Evolutionary conservation across 2,329 filamentous ascomycete genomes (phyloP), one percentile per base, ranked within the genome.

Genomic region (Lasiodiplodia theobromae): DNA sequence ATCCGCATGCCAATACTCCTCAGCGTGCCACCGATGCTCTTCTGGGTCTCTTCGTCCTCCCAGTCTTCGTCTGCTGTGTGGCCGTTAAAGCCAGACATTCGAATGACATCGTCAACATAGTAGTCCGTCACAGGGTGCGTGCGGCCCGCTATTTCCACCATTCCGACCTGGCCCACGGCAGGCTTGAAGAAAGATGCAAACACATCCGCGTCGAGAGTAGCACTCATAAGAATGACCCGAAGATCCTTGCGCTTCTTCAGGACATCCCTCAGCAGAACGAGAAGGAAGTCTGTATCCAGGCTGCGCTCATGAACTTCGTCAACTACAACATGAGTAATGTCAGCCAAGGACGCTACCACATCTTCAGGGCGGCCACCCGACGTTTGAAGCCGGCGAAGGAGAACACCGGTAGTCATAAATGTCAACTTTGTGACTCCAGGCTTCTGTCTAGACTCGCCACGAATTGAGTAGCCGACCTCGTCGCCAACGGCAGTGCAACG

Each of bases 221-320:
- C 95, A 79, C 93, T 97, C 96, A 99, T 99, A 44, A 99, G 85
- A 14, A 99, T 89, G 51, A 98, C 86, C 78, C 95, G 97, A 47
- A 98, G 86, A 71, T 96, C 92, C 73, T 89, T 90, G 60, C 92
- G 87, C 72, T 86, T 85, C 69, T 86, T 87, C 71, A 97, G 80
- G 7, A 97, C 92, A 77, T 97, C 92, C 67, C 93, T 89, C 40
- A 99, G 83, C 63, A 99, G 86, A 53, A 94, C 94, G 65, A 99
- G 86, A 11, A 98, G 83, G 76, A 99, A 97, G 77, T 99, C 95
- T 0, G 94, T 97, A 76, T 98, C 96, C 11, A 99, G 84, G 80
- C 93, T 97, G 67, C 95, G 89, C 79, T 99, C 95, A 81, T 99
- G 95, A 3, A 98, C 95, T 80, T 99, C 95, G 77, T 99, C 95